Conservation (phyloP, 192 early-diverging fungal genomes). For the Phlyctochytrium planicorne region DNA sequence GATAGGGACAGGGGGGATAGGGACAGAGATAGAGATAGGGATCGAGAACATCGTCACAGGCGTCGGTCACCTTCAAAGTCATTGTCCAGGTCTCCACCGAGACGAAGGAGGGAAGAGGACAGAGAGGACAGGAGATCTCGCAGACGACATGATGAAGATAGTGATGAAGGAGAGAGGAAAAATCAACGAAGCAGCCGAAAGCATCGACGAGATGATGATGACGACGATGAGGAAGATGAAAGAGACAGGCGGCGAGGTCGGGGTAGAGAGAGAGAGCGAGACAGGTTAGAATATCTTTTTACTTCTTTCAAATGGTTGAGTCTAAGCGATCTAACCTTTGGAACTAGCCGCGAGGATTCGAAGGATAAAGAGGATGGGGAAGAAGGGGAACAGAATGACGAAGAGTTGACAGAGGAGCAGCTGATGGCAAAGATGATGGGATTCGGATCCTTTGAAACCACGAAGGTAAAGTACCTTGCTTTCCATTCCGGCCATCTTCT, state of each 20-base stretch:
- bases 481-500: slow-evolving; percentile 3
- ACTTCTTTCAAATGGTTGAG: background rate
- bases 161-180: background rate
- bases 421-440: slow-evolving; percentile 87
- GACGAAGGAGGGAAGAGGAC: slow-evolving; percentile 8
- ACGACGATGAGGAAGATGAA: too few relatives aligned
- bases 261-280: too few relatives aligned
- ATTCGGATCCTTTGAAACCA: slow-evolving; percentile 83
- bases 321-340: background rate
- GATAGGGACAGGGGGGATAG: too few relatives aligned
- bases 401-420: slow-evolving; percentile 26
- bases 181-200: background rate
- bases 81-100: background rate
- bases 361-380: background rate
- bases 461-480: slow-evolving; percentile 71
- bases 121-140: background rate
- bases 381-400: background rate
- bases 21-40: background rate
- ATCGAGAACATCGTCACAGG: too few relatives aligned
- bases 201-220: background rate
- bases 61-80: too few relatives aligned
- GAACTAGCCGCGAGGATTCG: background rate
- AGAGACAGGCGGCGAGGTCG: background rate
- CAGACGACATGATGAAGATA: background rate
- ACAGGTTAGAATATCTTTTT: background rate